phyloP scores from a whole-genome alignment of 2,329 filamentous ascomycete species.

The Apiospora malaysiana region DNA sequence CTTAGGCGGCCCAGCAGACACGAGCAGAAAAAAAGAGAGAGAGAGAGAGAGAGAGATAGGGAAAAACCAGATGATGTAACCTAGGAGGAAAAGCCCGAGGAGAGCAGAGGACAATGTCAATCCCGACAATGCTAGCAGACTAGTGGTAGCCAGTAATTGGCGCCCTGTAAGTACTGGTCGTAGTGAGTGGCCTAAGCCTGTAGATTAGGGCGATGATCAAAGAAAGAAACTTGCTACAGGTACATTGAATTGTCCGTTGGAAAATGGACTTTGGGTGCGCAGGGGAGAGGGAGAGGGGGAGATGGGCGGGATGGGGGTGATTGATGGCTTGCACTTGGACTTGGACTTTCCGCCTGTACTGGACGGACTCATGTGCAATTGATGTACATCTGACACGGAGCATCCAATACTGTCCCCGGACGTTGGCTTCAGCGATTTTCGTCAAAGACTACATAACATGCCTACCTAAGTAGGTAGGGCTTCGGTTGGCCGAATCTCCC shows the following conservation, averaged over 20 bases:
- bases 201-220: background rate
- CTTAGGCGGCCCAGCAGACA: background rate
- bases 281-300: background rate
- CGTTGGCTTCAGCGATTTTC: background rate
- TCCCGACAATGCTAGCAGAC: background rate
- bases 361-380: too few species aligned
- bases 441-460: background rate
- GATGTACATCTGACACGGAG: background rate
- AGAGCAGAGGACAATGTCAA: background rate
- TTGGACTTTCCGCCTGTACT: too few species aligned
- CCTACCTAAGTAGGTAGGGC: too few species aligned
- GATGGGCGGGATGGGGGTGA: background rate
- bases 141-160: background rate
- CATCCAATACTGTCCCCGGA: background rate
- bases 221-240: background rate
- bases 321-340: background rate
- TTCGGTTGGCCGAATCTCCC: background rate
- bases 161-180: background rate
- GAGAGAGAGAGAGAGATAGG: background rate
- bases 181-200: background rate
- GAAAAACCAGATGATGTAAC: conserved; percentile 9
- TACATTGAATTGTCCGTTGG: background rate
- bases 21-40: background rate
- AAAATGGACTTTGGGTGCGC: conserved; percentile 3
- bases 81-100: background rate